phyloP scores from a whole-genome alignment of 2,329 filamentous ascomycete species.

The Fusarium illudens region DNA sequence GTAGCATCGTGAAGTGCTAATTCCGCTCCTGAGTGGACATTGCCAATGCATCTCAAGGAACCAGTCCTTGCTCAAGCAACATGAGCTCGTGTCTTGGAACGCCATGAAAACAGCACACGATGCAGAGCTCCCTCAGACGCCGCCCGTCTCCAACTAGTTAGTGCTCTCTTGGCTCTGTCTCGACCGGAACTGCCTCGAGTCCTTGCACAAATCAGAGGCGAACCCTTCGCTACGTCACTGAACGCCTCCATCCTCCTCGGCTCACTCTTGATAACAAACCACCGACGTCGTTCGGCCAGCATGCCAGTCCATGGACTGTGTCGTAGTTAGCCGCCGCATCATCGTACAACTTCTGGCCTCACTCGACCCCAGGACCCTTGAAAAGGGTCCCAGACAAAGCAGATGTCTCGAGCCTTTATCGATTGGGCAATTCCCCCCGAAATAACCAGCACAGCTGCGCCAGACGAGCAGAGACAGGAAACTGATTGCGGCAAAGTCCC shows the following conservation, averaged over 20 bases:
- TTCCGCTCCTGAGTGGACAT: slow-evolving; percentile 16
- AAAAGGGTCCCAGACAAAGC: background rate
- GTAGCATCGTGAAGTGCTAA: slow-evolving; percentile 11
- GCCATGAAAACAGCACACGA: slow-evolving; percentile 16
- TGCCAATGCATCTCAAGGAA: slow-evolving; percentile 10
- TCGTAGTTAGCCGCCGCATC: background rate
- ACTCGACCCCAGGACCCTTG: background rate
- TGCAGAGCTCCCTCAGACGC: background rate
- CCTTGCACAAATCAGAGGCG: background rate
- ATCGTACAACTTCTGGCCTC: slow-evolving; percentile 17
- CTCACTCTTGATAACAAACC: background rate
- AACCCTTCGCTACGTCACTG: background rate
- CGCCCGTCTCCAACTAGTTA: slow-evolving; percentile 2
- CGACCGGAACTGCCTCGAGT: background rate
- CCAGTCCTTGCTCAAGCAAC: slow-evolving; percentile 4
- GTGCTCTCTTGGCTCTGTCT: slow-evolving; percentile 10
- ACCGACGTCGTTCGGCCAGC: background rate
- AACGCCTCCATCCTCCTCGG: background rate
- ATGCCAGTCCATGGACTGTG: background rate
- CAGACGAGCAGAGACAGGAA: slow-evolving; percentile 21
- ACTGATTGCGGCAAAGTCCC: slow-evolving; percentile 28
- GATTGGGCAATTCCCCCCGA: slow-evolving; percentile 25
- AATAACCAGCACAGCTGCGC: slow-evolving; percentile 12
- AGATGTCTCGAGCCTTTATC: slow-evolving; percentile 16
- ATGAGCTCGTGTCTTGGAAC: slow-evolving; percentile 30